These are phyloP conservation scores for Rhizopus microsporus DNA, from an alignment of 371 early-diverging fungal species.

Conservation along the genomic window DNA sequence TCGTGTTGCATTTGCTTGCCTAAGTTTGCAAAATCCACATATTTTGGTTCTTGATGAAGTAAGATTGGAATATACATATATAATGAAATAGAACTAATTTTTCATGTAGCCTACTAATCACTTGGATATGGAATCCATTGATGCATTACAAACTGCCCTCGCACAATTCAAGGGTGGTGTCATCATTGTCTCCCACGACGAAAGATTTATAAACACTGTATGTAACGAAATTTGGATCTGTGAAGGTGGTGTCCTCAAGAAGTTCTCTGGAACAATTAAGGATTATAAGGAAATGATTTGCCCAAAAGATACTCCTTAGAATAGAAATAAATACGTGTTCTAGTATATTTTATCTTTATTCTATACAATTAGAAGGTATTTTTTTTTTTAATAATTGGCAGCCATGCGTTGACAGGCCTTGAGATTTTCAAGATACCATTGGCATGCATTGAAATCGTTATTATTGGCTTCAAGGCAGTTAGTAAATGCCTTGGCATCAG, in stretches of 20 bases:
- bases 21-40: constrained; percentile 92
- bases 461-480: constrained; percentile 82
- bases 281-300: constrained; percentile 49
- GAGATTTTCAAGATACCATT: constrained; percentile 86
- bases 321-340: not conserved
- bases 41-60: constrained; percentile 96
- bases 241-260: constrained; percentile 58
- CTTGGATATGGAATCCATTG: constrained; percentile 90
- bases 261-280: constrained; percentile 66
- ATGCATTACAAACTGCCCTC: constrained; percentile 83
- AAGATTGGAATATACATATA: constrained; percentile 13
- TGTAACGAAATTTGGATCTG: constrained; percentile 93
- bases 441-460: constrained; percentile 78
- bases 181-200: constrained; percentile 93
- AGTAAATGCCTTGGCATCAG: constrained; percentile 83
- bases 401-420: constrained; percentile 83
- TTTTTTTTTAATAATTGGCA: constrained; percentile 38
- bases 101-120: constrained; percentile 74
- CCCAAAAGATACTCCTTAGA: constrained; percentile 32
- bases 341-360: no score
- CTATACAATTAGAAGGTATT: not conserved
- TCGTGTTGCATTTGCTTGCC: constrained; percentile 94
- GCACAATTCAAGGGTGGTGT: constrained; percentile 87
- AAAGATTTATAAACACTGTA: constrained; percentile 84
- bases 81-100: constrained; percentile 1